Evolutionary conservation across 257 asterid species (phyloP), one percentile per base, ranked within the genome.

Genomic region (Penstemon eatonii): DNA sequence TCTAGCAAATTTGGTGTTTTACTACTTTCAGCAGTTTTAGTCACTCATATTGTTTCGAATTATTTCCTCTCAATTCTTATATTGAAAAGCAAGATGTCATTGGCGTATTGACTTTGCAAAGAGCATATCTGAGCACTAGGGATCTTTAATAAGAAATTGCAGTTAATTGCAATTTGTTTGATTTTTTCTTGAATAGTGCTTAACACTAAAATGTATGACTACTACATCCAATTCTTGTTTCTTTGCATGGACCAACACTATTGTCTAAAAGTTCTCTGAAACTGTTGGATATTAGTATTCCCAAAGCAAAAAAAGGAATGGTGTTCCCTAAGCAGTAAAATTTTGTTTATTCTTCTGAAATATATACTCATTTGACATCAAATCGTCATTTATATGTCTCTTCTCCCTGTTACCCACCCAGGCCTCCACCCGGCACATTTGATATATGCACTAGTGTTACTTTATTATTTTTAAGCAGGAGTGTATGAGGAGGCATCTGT

Each of bases 201-300:
- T 2, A 25, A 25, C 33, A 25, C 33, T 25, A 25, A 25, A 25
- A 25, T 25, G 33, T 25, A 25, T 25, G 33, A 25, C 33, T 25
- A 59, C 53, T 46, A n/a, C 33, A 46, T 59, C 37, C 33, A 39
- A 70, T 37, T 47, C 39, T 70, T 59, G 8, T 38, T 33, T 51
- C 33, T 4, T 12, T 55, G 4, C 70, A 75, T 47, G 56, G 18
- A 61, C 36, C 39, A 51, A 13, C 36, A 47, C 37, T 18, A 53
- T 15, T 67, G 56, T 37, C 47, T 38, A 25, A 11, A 6, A 10
- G 37, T 18, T 47, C 44, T 56, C 8, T 58, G 18, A 57, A 11
- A 10, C 41, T 57, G 25, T 65, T 18, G 64, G 42, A 59, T 40
- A 43, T 58, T 33, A 4, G 10, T 47, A 25, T 25, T 6, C 54